Percentiles rank a stretch among this genome's conserved stretches.
Conservation (phyloP, 495 filamentous ascomycete genomes). For the Penicillium lividum region DNA sequence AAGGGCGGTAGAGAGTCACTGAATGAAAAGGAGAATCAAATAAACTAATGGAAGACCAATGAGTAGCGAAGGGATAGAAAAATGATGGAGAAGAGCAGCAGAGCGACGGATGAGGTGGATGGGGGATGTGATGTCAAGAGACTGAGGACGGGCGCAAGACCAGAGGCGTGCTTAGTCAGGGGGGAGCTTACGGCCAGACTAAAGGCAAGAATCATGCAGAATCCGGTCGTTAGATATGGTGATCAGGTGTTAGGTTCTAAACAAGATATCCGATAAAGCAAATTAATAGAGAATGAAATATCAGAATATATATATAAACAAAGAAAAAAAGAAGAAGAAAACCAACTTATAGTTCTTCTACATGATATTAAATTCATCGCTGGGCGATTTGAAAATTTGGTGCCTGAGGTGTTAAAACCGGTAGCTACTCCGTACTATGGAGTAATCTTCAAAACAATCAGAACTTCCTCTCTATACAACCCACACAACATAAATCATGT, state of each 20-base stretch:
- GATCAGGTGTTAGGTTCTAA: not conserved
- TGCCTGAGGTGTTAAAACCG: slow-evolving; percentile 29
- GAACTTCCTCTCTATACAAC: slow-evolving; percentile 1
- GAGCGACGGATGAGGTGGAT: slow-evolving; percentile 39
- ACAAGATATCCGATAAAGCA: not conserved
- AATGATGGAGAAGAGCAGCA: slow-evolving; percentile 27
- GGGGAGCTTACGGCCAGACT: slow-evolving; percentile 31
- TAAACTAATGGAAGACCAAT: slow-evolving; percentile 21
- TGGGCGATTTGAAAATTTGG: slow-evolving; percentile 7
- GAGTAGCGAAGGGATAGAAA: slow-evolving; percentile 19
- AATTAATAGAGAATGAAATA: not conserved
- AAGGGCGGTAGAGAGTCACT: slow-evolving; percentile 18
- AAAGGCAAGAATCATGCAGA: slow-evolving; percentile 1
- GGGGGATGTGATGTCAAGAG: slow-evolving; percentile 53
- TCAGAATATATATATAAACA: not conserved
- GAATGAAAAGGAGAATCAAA: slow-evolving; percentile 21
- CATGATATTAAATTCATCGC: not conserved
- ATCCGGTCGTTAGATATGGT: not conserved
- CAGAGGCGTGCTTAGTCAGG: slow-evolving; percentile 46
- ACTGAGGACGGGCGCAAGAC: slow-evolving; percentile 40
- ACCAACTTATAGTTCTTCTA: not conserved
- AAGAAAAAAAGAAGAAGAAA: not conserved
- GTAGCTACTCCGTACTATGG: not conserved
- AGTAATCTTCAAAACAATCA: not conserved
- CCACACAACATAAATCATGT: slow-evolving; percentile 48